These are phyloP conservation scores for Trypanosoma rangeli DNA, from an alignment of 208 protist genomes.

Conservation along the genomic window DNA sequence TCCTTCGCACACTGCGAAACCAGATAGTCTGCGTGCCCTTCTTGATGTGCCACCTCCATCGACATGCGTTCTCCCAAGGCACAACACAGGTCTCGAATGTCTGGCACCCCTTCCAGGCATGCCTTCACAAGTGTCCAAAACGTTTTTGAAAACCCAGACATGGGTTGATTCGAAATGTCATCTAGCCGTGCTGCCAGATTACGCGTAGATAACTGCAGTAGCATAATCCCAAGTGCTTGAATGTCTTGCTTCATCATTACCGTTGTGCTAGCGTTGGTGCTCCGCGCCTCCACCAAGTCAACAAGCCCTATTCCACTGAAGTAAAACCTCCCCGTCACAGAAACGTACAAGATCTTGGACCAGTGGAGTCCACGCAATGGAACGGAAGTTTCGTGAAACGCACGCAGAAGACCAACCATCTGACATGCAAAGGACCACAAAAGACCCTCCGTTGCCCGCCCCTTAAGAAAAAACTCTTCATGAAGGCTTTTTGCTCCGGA, in stretches of 20 bases:
- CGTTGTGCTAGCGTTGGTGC: conserved; percentile 21
- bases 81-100: conserved; percentile 69
- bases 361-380: conserved; percentile 75
- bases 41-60: conserved; percentile 85
- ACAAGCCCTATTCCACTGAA: conserved; percentile 81
- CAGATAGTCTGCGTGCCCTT: conserved; percentile 89
- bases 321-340: conserved; percentile 78
- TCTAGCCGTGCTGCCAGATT: conserved; percentile 63
- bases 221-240: conserved; percentile 70
- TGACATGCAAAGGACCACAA: conserved; percentile 89
- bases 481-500: conserved; percentile 70
- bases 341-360: conserved; percentile 84
- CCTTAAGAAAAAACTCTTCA: conserved; percentile 75
- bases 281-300: conserved; percentile 68
- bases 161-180: conserved; percentile 55
- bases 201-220: conserved; percentile 77
- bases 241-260: conserved; percentile 80
- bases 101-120: conserved; percentile 62
- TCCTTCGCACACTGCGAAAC: conserved; percentile 93
- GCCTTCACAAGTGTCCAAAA: conserved; percentile 82
- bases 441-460: conserved; percentile 72
- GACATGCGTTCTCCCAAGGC: conserved; percentile 83
- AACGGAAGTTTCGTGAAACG: conserved; percentile 83
- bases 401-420: conserved; percentile 76
- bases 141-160: conserved; percentile 74